phyloP scores from a whole-genome alignment of 1,139 yeast genomes.

The Geotrichum restrictum region DNA sequence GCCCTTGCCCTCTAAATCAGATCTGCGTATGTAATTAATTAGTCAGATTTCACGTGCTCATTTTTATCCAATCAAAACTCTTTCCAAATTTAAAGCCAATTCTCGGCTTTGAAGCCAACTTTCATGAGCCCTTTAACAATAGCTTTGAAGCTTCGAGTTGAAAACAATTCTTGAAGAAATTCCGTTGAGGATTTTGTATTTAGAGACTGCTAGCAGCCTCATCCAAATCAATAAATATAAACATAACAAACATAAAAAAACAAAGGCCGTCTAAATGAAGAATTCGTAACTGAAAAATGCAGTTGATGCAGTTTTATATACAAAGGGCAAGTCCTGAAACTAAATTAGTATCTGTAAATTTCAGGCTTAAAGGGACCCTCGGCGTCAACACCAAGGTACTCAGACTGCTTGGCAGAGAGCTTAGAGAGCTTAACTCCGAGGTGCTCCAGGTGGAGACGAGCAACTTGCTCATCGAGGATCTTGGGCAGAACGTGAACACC shows the following conservation, averaged over 20 bases:
- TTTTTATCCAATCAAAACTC: too few relatives aligned
- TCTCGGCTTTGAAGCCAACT: too few relatives aligned
- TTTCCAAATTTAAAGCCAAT: too few relatives aligned
- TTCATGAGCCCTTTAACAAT: too few relatives aligned
- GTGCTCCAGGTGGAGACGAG: conserved; percentile 94
- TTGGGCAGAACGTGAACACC: conserved; percentile 98
- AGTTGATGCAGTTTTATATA: conserved; percentile 28
- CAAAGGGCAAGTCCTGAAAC: conserved; percentile 10
- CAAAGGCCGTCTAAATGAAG: conserved; percentile 2
- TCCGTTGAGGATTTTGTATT: conserved; percentile 25
- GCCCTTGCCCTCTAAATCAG: too few relatives aligned
- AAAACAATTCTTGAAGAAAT: too few relatives aligned
- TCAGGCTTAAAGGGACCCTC: conserved; percentile 99
- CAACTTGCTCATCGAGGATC: conserved; percentile 98
- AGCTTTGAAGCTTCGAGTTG: too few relatives aligned
- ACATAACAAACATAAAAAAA: conserved; percentile 4
- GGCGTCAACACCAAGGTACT: conserved; percentile 86
- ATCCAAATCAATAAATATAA: conserved; percentile 5
- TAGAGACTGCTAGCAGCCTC: conserved; percentile 9
- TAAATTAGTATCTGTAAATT: conserved; percentile 87
- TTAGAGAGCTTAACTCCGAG: conserved; percentile 85
- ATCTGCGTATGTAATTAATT: too few relatives aligned
- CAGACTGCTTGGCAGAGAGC: conserved; percentile 80
- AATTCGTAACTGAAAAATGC: conserved; percentile 22
- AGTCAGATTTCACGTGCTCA: too few relatives aligned